These are phyloP conservation scores for Aspergillus quadrilineatus DNA, from an alignment of 2,329 filamentous ascomycete genomes.

Conservation along the genomic window DNA sequence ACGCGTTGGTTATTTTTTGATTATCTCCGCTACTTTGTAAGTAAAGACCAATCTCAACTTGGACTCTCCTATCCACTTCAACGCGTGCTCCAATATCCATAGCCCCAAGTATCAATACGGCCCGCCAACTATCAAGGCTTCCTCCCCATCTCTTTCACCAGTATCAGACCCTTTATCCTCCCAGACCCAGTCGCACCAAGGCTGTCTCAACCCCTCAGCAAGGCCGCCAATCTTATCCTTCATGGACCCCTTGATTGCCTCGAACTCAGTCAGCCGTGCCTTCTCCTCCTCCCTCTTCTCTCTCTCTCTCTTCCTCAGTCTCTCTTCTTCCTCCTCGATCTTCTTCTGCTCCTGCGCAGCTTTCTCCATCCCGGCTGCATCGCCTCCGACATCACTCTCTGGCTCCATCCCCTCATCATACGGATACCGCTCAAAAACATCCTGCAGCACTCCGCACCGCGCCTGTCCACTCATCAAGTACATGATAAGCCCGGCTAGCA, in stretches of 20 bases:
- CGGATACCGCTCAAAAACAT: slow-evolving; percentile 21
- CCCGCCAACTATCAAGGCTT: slow-evolving; percentile 7
- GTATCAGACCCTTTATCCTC: slow-evolving; percentile 15
- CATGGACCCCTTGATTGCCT: slow-evolving; percentile 14
- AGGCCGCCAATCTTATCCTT: slow-evolving; percentile 18
- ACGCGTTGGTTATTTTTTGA: background rate
- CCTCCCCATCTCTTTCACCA: slow-evolving; percentile 2
- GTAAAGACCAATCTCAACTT: slow-evolving; percentile 3
- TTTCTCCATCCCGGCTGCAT: background rate
- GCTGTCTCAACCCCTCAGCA: slow-evolving; percentile 13
- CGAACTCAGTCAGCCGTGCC: slow-evolving; percentile 8
- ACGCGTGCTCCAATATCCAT: background rate
- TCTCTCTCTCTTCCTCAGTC: slow-evolving; percentile 13
- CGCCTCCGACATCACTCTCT: slow-evolving; percentile 11
- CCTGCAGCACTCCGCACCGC: slow-evolving; percentile 25
- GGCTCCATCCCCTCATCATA: slow-evolving; percentile 14
- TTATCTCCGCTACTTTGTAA: slow-evolving; percentile 6
- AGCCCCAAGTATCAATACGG: background rate
- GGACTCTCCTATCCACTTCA: background rate
- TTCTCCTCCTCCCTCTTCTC: slow-evolving; percentile 13
- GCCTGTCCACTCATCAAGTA: slow-evolving; percentile 32
- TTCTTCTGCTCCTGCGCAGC: slow-evolving; percentile 11
- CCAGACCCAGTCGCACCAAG: slow-evolving; percentile 28
- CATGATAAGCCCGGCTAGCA: slow-evolving; percentile 23
- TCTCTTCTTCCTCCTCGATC: slow-evolving; percentile 13